Evolutionary conservation across 495 filamentous ascomycete species (phyloP), one percentile per base, ranked within the genome.

Genomic region (Aspergillus hancockii): DNA sequence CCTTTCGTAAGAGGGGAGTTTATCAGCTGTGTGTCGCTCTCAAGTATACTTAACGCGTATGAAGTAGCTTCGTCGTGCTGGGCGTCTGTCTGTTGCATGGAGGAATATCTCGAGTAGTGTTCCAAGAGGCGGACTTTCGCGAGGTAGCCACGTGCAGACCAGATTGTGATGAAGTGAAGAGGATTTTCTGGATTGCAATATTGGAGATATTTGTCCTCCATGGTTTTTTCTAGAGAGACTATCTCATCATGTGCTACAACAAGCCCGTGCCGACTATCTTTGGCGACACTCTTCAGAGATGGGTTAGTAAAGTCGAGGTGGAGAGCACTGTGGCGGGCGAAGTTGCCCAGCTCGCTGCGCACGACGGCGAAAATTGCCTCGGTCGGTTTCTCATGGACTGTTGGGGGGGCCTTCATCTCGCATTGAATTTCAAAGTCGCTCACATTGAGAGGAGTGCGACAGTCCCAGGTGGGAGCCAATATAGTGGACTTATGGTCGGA

Each of bases 401-500:
- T 23, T 19, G 83, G 81, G 10, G 66, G 61, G 3, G 52, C 54
- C 51, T 77, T 79, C 77, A 84, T 83, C 46, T 80, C 80, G 1
- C 76, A 68, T 51, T 72, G 75, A 10, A 86, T 66, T 23, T 86
- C 83, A 43, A 64, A 79, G 60, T 88, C 83, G 57, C 81, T 82
- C 19, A 85, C 73, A 61, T 86, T 85, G 25, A 81, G 67, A 34
- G 84, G 83, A 22, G 68, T 59, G 36, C 60, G 68, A 64, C 82
- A 85, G 67, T 85, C 80, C 82, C 83, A 87, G 25, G 73, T 81
- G 0, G 83, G 84, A 60, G 63, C 59, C 12, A 85, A 63, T 7
- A 61, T 70, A 1, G 67, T 53, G 8, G 60, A 61, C 58, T 73
- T 77, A 47, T 67, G 67, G 34, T 75, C 65, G 6, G 74, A 52